phyloP scores from a whole-genome alignment of 2,329 filamentous ascomycete species.

The Trichoderma sp. region DNA sequence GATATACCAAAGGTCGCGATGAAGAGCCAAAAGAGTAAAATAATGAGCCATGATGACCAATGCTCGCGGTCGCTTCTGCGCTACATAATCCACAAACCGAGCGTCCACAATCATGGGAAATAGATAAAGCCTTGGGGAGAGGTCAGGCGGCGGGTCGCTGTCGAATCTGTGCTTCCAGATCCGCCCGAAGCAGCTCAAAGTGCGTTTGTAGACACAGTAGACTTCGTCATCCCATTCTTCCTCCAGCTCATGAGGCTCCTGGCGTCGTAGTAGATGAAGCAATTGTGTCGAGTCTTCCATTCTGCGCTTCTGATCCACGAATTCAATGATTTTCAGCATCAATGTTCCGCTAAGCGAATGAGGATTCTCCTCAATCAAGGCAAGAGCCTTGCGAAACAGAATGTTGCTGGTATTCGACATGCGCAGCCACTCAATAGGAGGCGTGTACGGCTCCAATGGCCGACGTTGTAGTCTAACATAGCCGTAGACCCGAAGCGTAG shows the following conservation, averaged over 20 bases:
- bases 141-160: neutral
- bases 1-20: conserved; percentile 24
- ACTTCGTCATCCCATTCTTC: conserved; percentile 20
- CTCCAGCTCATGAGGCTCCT: conserved; percentile 1
- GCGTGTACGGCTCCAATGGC: conserved; percentile 21
- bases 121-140: conserved; percentile 21
- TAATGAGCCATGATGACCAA: conserved; percentile 26
- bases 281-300: neutral
- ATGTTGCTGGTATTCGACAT: conserved; percentile 22
- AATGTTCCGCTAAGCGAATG: neutral
- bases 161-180: conserved; percentile 22
- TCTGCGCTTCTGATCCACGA: neutral
- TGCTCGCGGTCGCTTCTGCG: conserved; percentile 24
- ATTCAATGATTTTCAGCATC: neutral
- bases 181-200: conserved; percentile 23
- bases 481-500: conserved; percentile 23
- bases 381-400: conserved; percentile 22
- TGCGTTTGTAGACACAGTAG: conserved; percentile 23
- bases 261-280: neutral
- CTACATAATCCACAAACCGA: conserved; percentile 23
- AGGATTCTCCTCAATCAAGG: neutral
- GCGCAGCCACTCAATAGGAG: conserved; percentile 25
- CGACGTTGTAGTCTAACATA: conserved; percentile 23
- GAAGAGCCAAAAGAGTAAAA: conserved; percentile 22
- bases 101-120: conserved; percentile 25